Conservation (phyloP, 1,284 basidiomycete species). For the Sporisorium reilianum region DNA sequence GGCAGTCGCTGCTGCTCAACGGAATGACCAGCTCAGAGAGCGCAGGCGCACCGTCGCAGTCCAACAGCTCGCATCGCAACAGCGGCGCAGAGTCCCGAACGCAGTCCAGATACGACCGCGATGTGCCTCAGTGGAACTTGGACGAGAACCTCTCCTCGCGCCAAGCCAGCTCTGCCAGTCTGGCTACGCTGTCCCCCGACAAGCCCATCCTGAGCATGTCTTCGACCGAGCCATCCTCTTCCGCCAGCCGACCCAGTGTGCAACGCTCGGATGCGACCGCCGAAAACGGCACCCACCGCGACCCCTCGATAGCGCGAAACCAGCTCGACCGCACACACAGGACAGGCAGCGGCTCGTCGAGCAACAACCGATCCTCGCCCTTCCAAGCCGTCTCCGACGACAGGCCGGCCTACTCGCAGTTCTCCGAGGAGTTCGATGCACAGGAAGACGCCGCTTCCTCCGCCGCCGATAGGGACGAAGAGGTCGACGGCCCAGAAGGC, state of each 20-base stretch:
- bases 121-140: constrained; percentile 58
- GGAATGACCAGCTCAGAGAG: constrained; percentile 19
- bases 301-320: background rate
- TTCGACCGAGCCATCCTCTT: constrained; percentile 7
- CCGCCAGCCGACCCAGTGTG: background rate
- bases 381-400: constrained; percentile 14
- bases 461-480: constrained; percentile 52
- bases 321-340: constrained; percentile 4
- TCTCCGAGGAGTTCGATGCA: constrained; percentile 47
- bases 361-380: constrained; percentile 13
- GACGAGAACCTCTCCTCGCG: constrained; percentile 43
- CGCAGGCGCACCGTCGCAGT: background rate
- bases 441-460: constrained; percentile 47
- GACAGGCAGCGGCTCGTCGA: constrained; percentile 15
- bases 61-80: background rate
- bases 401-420: constrained; percentile 48
- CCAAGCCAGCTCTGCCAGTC: constrained; percentile 37
- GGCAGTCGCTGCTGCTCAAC: constrained; percentile 22
- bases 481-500: constrained; percentile 50
- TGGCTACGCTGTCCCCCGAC: constrained; percentile 37
- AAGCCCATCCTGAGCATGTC: constrained; percentile 18
- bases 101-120: constrained; percentile 37
- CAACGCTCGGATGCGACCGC: background rate
- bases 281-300: constrained; percentile 2
- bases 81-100: constrained; percentile 1